Evolutionary conservation across 129 eudicot genomes (phyloP).

Genomic region (Dittrichia graveolens): DNA sequence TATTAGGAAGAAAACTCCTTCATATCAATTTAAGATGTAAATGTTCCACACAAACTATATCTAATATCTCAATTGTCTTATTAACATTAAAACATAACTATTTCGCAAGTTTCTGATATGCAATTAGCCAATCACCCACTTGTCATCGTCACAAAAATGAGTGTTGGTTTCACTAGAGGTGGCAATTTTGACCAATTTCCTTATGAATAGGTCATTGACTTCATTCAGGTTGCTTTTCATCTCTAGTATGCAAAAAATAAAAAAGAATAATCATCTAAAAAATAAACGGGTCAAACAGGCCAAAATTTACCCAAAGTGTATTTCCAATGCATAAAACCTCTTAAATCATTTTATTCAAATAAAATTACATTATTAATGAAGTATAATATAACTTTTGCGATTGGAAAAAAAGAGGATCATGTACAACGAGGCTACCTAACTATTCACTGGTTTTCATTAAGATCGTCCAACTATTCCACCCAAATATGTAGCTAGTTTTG

Average conservation of each 20-base stretch:
- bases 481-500: too few species aligned
- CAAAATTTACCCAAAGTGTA: neutral
- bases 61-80: too few species aligned
- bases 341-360: neutral
- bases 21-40: neutral
- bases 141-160: too few species aligned
- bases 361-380: neutral
- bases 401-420: too few species aligned
- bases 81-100: too few species aligned
- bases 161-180: too few species aligned
- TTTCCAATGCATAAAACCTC: neutral
- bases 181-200: neutral
- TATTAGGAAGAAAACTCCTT: conserved; percentile 3
- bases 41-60: neutral
- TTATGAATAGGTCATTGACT: neutral
- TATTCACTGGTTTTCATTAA: too few species aligned
- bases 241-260: neutral
- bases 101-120: too few species aligned
- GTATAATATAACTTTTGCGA: neutral
- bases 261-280: neutral
- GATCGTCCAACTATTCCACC: too few species aligned
- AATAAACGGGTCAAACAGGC: neutral
- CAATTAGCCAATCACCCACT: too few species aligned
- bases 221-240: neutral
- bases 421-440: too few species aligned